Evolutionary conservation across 495 filamentous ascomycete species (phyloP), one percentile per base, ranked within the genome.

Genomic region (Penicillium goetzii): DNA sequence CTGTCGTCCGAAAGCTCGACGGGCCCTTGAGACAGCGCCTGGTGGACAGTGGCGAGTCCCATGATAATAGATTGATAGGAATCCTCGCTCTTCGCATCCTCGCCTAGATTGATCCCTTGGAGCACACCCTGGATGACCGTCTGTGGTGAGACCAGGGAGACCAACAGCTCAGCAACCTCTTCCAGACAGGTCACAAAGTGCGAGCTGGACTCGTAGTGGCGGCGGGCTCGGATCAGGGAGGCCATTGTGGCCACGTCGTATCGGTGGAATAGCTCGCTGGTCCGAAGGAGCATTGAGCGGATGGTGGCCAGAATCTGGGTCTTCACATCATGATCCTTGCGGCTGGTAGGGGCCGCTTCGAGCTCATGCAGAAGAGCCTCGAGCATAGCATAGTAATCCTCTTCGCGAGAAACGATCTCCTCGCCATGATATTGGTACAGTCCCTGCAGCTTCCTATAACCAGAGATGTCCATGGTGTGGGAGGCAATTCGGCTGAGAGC

Each of bases 381-480:
- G 10, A 97, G 76, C 36, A 97, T 81, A n/a, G 88, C 83, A 63
- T 90, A 85, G 66, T 94, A 96, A 65, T 84, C 81, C 57, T 76
- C 73, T 51, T 82, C 78, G 23, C 79, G 76, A 38, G 77, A 68
- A 70, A 86, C 88, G 51, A 89, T 83, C 47, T 84, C 78, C 34
- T 79, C 64, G 50, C 69, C 74, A 19, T 88, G 88, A 63, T 88
- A 87, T 57, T 89, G 86, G 65, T 94, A 88, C 61, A 97, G 83
- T 28, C 86, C 84, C 72, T 96, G 93, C 11, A 97, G 76, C 62
- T 95, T 92, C 54, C 93, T 88, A 77, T 97, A 96, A 56, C 90
- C 92, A 65, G 92, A 90, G 6, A 92, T 90, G 68, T 97, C 93
- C 38, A 97, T 84, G 8, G 84, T 85, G 63, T 85, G 83, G 11